Conservation (phyloP, 208 protist species). For the Acanthamoeba triangularis region DNA sequence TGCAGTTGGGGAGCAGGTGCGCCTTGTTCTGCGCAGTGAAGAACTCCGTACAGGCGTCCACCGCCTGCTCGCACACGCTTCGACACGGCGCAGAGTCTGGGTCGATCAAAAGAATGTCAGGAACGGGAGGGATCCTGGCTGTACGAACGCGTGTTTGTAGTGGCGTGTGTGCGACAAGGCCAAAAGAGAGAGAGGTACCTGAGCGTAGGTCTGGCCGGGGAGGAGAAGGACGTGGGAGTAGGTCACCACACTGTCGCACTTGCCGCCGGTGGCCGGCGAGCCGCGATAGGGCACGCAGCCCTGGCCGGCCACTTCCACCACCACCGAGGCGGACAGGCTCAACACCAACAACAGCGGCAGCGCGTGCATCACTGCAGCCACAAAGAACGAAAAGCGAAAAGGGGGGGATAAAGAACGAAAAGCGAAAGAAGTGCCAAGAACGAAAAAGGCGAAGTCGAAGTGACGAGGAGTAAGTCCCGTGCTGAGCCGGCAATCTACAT, state of each 20-base stretch:
- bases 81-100: background rate
- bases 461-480: too few relatives aligned
- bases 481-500: too few relatives aligned
- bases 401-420: too few relatives aligned
- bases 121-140: background rate
- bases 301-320: background rate
- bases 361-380: too few relatives aligned
- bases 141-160: background rate
- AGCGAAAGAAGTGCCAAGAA: too few relatives aligned
- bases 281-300: conserved; percentile 1
- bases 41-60: background rate
- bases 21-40: background rate
- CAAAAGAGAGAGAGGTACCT: too few relatives aligned
- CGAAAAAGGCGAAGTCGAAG: too few relatives aligned
- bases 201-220: background rate
- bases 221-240: conserved; percentile 23
- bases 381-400: too few relatives aligned
- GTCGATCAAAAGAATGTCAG: background rate
- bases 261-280: conserved; percentile 28
- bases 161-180: too few relatives aligned
- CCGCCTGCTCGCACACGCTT: background rate
- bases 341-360: too few relatives aligned
- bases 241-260: conserved; percentile 33
- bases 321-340: background rate
- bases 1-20: conserved; percentile 8